Evolutionary conservation across 768 basidiomycete genomes (phyloP).

Genomic region (Termitomyces sp.): DNA sequence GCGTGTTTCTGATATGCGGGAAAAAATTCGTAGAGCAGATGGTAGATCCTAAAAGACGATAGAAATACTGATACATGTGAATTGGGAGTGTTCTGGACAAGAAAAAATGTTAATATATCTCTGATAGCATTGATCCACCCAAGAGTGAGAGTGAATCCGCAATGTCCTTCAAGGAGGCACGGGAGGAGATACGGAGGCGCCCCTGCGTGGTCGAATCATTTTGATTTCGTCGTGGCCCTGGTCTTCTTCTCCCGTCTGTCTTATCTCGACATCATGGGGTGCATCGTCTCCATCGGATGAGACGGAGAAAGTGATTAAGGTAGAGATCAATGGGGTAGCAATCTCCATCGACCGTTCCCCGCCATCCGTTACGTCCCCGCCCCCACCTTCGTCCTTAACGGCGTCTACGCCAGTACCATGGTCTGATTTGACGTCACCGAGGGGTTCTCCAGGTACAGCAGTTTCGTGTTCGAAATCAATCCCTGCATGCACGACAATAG

Average conservation of each 20-base stretch:
- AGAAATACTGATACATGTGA: neutral
- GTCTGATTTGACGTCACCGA: neutral
- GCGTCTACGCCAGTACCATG: neutral
- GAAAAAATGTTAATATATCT: neutral
- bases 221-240: slow-evolving; percentile 1
- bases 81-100: too few relatives aligned
- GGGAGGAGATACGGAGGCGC: neutral
- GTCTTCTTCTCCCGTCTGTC: neutral
- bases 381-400: neutral
- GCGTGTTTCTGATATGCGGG: neutral
- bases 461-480: neutral
- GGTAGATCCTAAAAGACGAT: neutral
- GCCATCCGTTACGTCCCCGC: slow-evolving; percentile 5
- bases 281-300: neutral
- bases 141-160: neutral
- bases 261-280: neutral
- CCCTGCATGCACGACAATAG: neutral
- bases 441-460: neutral
- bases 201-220: slow-evolving; percentile 6
- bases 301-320: neutral
- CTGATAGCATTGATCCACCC: neutral
- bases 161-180: neutral
- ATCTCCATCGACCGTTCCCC: slow-evolving; percentile 17
- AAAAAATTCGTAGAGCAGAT: neutral
- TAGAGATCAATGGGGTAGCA: slow-evolving; percentile 9